phyloP scores from a whole-genome alignment of 2,329 filamentous ascomycete species.

The Fusarium torreyae region DNA sequence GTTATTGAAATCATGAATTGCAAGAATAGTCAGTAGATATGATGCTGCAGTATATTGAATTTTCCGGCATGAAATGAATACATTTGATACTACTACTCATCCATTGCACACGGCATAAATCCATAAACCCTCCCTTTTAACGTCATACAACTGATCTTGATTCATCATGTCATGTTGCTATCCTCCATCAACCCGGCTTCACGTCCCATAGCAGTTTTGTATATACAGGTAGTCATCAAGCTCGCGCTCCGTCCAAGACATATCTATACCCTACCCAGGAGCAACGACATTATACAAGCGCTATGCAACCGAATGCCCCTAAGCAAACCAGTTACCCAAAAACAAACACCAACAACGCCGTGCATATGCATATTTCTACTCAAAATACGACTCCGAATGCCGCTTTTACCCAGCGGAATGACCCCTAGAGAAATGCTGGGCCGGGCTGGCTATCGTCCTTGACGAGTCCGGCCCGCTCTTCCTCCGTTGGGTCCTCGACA shows the following conservation, averaged over 20 bases:
- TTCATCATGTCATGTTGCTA: conserved; percentile 48
- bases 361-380: conserved; percentile 42
- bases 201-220: conserved; percentile 34
- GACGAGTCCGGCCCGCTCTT: conserved; percentile 87
- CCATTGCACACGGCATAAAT: background rate
- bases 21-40: background rate
- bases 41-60: too few relatives aligned
- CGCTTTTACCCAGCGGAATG: conserved; percentile 18
- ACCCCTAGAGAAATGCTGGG: conserved; percentile 41
- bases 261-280: conserved; percentile 45
- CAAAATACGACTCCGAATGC: conserved; percentile 11
- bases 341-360: conserved; percentile 46
- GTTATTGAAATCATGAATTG: background rate
- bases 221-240: conserved; percentile 45
- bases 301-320: conserved; percentile 33
- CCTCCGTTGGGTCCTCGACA: conserved; percentile 74
- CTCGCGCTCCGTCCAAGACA: conserved; percentile 42
- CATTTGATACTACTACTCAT: too few relatives aligned
- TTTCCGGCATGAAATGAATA: too few relatives aligned
- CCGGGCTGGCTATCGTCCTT: conserved; percentile 64
- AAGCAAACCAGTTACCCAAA: conserved; percentile 13
- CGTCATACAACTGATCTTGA: conserved; percentile 40
- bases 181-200: conserved; percentile 22
- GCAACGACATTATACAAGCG: conserved; percentile 42
- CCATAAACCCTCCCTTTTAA: conserved; percentile 2